Evolutionary conservation across 2,329 filamentous ascomycete genomes (phyloP), one percentile per base, ranked within the genome.

Genomic region (Blastomyces emzantsi): DNA sequence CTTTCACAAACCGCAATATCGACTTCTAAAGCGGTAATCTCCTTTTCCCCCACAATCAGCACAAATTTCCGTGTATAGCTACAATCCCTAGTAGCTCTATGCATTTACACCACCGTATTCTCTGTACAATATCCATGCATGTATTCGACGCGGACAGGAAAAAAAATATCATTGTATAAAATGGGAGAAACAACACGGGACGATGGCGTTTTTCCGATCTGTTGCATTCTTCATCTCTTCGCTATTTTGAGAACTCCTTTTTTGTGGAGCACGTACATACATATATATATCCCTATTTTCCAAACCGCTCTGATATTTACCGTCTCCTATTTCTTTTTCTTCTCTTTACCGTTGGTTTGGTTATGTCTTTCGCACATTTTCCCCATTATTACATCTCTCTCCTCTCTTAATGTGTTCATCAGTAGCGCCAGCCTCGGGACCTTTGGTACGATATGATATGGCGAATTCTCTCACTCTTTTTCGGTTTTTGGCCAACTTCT

Each of bases 341-440:
- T 63, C 25, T 52, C 25, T 52, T 28, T 66, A 67, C 63, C 6
- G 7, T 25, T 67, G 66, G 65, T 64, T 63, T 64, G n/a, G 13
- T 59, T 45, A 5, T 65, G 70, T 43, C 66, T 63, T 65, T 64
- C 30, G 5, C n/a, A 7, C 2, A 43, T 17, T 39, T n/a, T 56
- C 19, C 7, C 30, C 8, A 64, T 65, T 64, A 68, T 66, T 66
- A 65, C 63, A 69, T 67, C 68, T 75, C 73, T 73, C 73, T 71
- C 69, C 72, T 74, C 73, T 66, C 43, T 68, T 64, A 74, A 71
- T 75, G 75, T 70, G 73, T 70, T 73, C 72, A 60, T 68, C 63
- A 63, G 64, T 58, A 63, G 62, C 39, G 13, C 8, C 36, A 25
- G 55, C 7, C 39, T 58, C 43, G 36, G 55, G 55, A 15, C 36